Conservation (phyloP, 768 basidiomycete genomes). For the Pholiota microspora region DNA sequence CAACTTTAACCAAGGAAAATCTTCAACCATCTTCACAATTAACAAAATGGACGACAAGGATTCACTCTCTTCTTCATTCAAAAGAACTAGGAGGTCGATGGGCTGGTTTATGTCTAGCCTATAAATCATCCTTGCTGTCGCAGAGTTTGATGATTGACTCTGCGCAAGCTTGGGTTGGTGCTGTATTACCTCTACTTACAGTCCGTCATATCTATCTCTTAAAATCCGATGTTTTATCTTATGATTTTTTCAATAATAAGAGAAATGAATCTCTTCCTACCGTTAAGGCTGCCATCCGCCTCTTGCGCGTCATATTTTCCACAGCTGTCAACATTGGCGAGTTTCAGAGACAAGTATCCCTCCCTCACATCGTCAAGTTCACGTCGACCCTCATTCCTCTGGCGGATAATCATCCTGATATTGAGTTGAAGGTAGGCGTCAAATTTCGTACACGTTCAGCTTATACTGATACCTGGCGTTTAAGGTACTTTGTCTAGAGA, state of each 20-base stretch:
- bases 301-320: conserved; percentile 61
- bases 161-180: conserved; percentile 70
- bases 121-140: conserved; percentile 60
- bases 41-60: conserved; percentile 72
- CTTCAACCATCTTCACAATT: conserved; percentile 65
- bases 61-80: conserved; percentile 73
- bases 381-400: conserved; percentile 55
- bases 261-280: conserved; percentile 65
- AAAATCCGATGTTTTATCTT: conserved; percentile 14
- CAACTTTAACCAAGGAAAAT: conserved; percentile 47
- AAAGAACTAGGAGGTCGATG: conserved; percentile 77
- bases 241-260: conserved; percentile 37
- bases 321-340: conserved; percentile 62
- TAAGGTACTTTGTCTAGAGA: conserved; percentile 44
- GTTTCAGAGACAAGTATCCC: conserved; percentile 77
- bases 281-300: conserved; percentile 62
- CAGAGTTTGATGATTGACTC: conserved; percentile 62
- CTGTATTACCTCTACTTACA: conserved; percentile 62
- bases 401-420: conserved; percentile 47
- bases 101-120: conserved; percentile 76
- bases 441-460: not conserved
- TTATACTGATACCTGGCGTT: no score
- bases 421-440: conserved; percentile 51
- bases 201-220: conserved; percentile 47
- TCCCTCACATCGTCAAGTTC: conserved; percentile 73